Evolutionary conservation across 768 basidiomycete genomes (phyloP).

Genomic region (Mycena amicta): DNA sequence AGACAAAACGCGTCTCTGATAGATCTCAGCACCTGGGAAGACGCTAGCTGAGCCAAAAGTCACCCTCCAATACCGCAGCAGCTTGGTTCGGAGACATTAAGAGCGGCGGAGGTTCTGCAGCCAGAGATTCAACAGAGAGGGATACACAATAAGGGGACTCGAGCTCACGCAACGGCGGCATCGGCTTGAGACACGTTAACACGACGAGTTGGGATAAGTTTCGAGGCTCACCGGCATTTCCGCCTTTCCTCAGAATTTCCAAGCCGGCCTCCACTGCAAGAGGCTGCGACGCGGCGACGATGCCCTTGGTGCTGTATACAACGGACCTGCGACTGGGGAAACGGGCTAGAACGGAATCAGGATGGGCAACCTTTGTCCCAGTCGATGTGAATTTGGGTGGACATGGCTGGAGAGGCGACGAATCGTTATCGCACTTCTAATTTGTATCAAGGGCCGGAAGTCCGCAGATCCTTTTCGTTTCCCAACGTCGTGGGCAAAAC

Average conservation of each 20-base stretch:
- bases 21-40: conserved; percentile 3
- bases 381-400: conserved; percentile 42
- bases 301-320: conserved; percentile 83
- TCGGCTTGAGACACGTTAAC: conserved; percentile 57
- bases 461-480: not conserved
- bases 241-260: conserved; percentile 89
- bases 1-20: conserved; percentile 87
- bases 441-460: not conserved
- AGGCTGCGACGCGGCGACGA: conserved; percentile 89
- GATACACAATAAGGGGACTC: no score
- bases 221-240: conserved; percentile 83
- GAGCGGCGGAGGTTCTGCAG: conserved; percentile 68
- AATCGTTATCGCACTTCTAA: not conserved
- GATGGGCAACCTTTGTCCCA: conserved; percentile 68
- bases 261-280: conserved; percentile 89
- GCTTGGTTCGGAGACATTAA: conserved; percentile 90
- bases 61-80: conserved; percentile 93
- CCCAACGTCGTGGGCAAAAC: not conserved
- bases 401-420: conserved; percentile 22
- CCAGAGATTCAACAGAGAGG: not conserved
- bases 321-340: conserved; percentile 87
- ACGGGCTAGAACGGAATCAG: conserved; percentile 64
- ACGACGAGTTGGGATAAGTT: not conserved
- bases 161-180: conserved; percentile 83
- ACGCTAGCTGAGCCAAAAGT: conserved; percentile 21